Percentiles rank a stretch among this genome's conserved stretches.
phyloP scores from a whole-genome alignment of 805 yeast species.

The Candida odintsovae region DNA sequence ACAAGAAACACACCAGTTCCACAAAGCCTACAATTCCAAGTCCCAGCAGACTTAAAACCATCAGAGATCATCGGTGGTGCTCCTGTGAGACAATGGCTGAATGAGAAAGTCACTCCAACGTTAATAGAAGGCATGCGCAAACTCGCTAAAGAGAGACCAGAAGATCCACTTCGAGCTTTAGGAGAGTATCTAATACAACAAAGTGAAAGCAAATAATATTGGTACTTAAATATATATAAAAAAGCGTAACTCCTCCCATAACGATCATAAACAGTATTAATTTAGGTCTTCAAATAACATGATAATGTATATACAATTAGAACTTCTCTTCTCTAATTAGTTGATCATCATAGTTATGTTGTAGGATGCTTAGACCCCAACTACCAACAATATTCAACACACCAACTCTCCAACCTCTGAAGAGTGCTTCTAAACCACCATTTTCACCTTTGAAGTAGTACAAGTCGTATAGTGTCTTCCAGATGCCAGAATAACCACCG shows the following conservation, averaged over 20 bases:
- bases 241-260: not conserved
- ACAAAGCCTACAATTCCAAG: constrained; percentile 16
- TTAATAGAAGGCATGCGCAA: constrained; percentile 47
- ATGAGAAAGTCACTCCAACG: constrained; percentile 56
- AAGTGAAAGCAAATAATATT: constrained; percentile 19
- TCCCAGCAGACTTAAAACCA: constrained; percentile 21
- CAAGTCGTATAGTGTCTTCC: constrained; percentile 47
- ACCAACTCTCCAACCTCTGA: constrained; percentile 92
- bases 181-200: constrained; percentile 48
- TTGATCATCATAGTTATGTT: constrained; percentile 41
- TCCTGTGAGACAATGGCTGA: constrained; percentile 62
- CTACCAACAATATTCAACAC: constrained; percentile 72
- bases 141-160: constrained; percentile 31
- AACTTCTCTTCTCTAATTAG: constrained; percentile 37
- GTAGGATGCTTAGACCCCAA: constrained; percentile 68
- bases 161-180: constrained; percentile 45
- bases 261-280: not conserved
- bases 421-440: constrained; percentile 46
- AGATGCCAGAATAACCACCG: constrained; percentile 48
- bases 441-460: constrained; percentile 34
- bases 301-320: constrained; percentile 1
- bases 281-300: not conserved
- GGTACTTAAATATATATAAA: not conserved
- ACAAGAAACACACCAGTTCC: constrained; percentile 12
- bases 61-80: constrained; percentile 65